phyloP scores from a whole-genome alignment of 352 stramenopile species.

The Pythium chondricola region DNA sequence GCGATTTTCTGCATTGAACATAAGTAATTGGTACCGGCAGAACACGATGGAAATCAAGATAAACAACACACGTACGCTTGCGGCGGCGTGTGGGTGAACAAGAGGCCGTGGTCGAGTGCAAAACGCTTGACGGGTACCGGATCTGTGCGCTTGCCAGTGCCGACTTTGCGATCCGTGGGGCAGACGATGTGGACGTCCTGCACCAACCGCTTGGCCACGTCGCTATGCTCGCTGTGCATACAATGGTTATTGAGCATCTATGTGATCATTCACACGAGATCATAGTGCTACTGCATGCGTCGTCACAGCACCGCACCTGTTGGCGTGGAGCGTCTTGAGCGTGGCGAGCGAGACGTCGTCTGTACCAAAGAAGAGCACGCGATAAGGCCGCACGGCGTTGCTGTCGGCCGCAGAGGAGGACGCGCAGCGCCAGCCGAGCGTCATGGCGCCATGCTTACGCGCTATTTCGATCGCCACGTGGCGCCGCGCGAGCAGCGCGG shows the following conservation, averaged over 20 bases:
- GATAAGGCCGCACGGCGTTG: conserved; percentile 14
- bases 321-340: conserved; percentile 54
- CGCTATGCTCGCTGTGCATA: conserved; percentile 20
- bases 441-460: too few relatives aligned
- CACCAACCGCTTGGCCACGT: conserved; percentile 23
- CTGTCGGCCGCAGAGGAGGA: neutral
- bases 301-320: conserved; percentile 30
- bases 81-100: conserved; percentile 56
- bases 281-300: neutral
- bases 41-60: neutral
- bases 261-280: neutral
- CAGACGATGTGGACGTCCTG: conserved; percentile 69
- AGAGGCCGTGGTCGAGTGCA: conserved; percentile 47
- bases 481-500: neutral
- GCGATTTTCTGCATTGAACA: conserved; percentile 42
- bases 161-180: conserved; percentile 75
- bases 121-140: conserved; percentile 77
- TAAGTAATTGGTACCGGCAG: neutral
- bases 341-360: conserved; percentile 81
- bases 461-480: neutral
- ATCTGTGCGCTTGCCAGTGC: conserved; percentile 47
- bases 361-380: conserved; percentile 83
- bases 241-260: neutral
- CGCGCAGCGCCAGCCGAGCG: too few relatives aligned
- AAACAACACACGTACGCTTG: conserved; percentile 33